Conservation (phyloP, 306 rosid species). For the Abrus pulchellus region DNA sequence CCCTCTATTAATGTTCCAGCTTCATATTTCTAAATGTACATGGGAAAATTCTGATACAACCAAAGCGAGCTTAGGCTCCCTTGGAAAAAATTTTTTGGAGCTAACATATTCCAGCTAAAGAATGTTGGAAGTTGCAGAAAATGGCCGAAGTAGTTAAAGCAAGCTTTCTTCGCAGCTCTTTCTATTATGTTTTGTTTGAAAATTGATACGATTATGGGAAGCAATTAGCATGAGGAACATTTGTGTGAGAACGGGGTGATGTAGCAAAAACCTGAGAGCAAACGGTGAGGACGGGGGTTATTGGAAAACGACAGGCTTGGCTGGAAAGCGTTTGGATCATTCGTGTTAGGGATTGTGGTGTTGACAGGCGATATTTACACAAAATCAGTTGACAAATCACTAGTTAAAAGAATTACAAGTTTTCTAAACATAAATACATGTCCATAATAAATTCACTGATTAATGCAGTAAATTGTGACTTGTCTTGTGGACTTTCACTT, state of each 20-base stretch:
- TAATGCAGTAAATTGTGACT: no score
- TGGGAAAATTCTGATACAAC: conserved; percentile 36
- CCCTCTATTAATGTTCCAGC: conserved; percentile 1
- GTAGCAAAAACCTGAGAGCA: neutral
- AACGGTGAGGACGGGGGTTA: neutral
- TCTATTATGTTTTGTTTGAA: neutral
- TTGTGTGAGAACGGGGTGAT: neutral
- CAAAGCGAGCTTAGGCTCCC: conserved; percentile 43
- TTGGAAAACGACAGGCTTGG: neutral
- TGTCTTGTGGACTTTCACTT: no score
- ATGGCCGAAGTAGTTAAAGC: neutral
- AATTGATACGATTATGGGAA: neutral
- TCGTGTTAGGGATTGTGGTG: no score
- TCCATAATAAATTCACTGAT: no score
- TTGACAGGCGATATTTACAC: no score
- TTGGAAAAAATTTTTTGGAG: neutral
- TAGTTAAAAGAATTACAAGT: no score
- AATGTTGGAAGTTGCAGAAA: conserved; percentile 27
- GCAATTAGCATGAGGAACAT: neutral
- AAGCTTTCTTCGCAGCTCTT: neutral
- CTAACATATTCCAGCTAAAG: conserved; percentile 15
- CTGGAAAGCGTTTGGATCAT: neutral
- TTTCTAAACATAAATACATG: no score
- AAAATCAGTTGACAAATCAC: no score
- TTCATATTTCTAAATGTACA: conserved; percentile 32